Evolutionary conservation across 2,329 filamentous ascomycete genomes (phyloP), one percentile per base, ranked within the genome.

Genomic region (Aspergillus tanneri): DNA sequence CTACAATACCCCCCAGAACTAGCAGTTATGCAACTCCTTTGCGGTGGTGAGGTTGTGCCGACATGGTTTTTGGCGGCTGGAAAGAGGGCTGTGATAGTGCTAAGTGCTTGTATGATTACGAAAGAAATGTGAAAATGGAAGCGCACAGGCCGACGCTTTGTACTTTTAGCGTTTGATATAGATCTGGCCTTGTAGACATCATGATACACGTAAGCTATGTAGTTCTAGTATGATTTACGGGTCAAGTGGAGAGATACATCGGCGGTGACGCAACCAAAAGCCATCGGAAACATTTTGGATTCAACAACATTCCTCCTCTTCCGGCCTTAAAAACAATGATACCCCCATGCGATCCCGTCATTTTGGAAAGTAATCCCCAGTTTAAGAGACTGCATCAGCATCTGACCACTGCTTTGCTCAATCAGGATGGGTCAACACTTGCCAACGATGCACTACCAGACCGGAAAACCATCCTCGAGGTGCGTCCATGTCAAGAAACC

Each of bases 351-450:
- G 66, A 73, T 32, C 65, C 66, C 4, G 56, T 60, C 19, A 66
- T 72, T 43, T 62, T 74, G 18, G 62, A 66, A 22, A 60, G 62
- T 5, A 74, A 75, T 43, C 69, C 71, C 6, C 63, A 69, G 41
- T 75, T 75, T 42, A 70, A 72, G 50, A 64, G 60, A 35, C 55
- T 74, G 7, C 70, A 74, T 52, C 64, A 70, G 35, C 62, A 70
- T 30, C 39, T 75, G 2, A 72, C 69, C 2, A 64, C 56, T 1
- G 58, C 62, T 7, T 35, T 73, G 2, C 58, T 75, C 22, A 68
- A 69, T 37, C 54, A 64, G 1, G 71, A 75, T 66, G 71, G 65
- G 36, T 73, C 71, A 14, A 72, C 68, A 4, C 64, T 59, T 27
- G 61, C 60, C 16, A 54, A 64, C 28, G 58, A 63, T 46, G 54